Base-by-base conservation (phyloP, 129 eudicot genomes). In the Artemisia tridentata region DNA sequence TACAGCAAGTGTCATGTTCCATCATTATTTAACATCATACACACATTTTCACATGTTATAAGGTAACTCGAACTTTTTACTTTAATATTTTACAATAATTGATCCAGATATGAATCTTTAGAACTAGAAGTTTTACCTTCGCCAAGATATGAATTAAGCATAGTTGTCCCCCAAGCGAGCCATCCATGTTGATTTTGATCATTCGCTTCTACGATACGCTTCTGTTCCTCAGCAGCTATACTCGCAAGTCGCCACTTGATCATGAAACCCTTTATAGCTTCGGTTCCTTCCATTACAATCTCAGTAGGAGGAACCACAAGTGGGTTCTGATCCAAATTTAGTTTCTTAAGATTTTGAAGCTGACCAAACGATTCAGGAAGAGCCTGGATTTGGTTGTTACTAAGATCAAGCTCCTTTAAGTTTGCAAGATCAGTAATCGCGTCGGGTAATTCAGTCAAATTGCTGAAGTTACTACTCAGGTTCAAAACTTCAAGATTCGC, bases 291-390 rank as follows among this genome's bases (percentile, higher is more conserved):
- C 60, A 11, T 48, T 5, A 73, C 80, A 34, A 85, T 54, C 69
- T 79, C 82, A 12, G 62, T 62, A 0, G 88, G 88, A 66, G 91
- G 91, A n/a, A 80, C 50, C 21, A 79, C 78, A 50, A 86, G 73
- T 4, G 91, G 91, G 67, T 86, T 86, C 69, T 83, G 83, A 59
- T 86, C 91, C 66, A 83, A 67, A 16, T 83, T 74, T 3, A 86
- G 80, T 45, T 69, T 80, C 16, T 16, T 43, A 7, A 86, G 68
- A 11, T 74, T 77, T 34, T 73, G 55, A 65, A 86, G 86, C 49
- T 65, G 77, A 31, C 72, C 70, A 45, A 86, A 83, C 17, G 79
- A 61, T 55, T 79, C 83, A 3, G 91, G 91, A 47, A 86, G 88
- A 50, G 15, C 57, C 29, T 64, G 78, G 60, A 86, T 83, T 20